Base-by-base conservation (phyloP, 495 filamentous ascomycete genomes). In the Penicillium herquei region DNA sequence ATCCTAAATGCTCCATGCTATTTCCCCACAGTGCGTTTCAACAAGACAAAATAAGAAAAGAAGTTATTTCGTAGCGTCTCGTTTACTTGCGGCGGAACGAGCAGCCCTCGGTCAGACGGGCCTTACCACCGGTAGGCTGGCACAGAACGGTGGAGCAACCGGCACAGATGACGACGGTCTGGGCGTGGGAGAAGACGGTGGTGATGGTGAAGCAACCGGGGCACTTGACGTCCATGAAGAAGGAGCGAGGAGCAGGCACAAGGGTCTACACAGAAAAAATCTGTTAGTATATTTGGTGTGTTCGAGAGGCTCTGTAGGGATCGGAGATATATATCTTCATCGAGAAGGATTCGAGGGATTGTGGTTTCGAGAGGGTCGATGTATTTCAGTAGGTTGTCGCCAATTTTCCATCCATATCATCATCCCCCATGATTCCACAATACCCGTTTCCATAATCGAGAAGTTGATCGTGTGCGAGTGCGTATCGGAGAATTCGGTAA, bases 161-260 rank as follows among this genome's bases (percentile, higher is more conserved):
- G 69, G 90, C 90, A 84, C 94, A 98, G 83, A 96, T 93, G 77
- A 98, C 94, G 74, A 98, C 94, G 71, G 94, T 98, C 83, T 98
- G 94, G 74, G 94, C 94, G 84, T 98, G 94, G 55, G 93, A 97
- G 89, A 96, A 98, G 77, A 98, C 94, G 75, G 93, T 97, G 71
- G 94, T 98, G 86, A 98, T 98, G 69, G 91, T 96, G 88, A 98
- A 98, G 88, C 94, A 98, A 70, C 94, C 94, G 71, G 93, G 94
- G 87, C 94, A 98, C 85, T 97, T 98, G 80, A 98, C 94, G 69
- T 98, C 94, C 94, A 98, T 98, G 86, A 98, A 98, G 87, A 98
- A 98, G 65, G 92, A 96, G 68, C 94, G 90, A 59, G 94, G 94
- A 55, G 85, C 87, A 66, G 94, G 94, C 70, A 98, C 94, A 69